Evolutionary conservation across 306 rosid genomes (phyloP).

Genomic region (Astragalus membranaceus): DNA sequence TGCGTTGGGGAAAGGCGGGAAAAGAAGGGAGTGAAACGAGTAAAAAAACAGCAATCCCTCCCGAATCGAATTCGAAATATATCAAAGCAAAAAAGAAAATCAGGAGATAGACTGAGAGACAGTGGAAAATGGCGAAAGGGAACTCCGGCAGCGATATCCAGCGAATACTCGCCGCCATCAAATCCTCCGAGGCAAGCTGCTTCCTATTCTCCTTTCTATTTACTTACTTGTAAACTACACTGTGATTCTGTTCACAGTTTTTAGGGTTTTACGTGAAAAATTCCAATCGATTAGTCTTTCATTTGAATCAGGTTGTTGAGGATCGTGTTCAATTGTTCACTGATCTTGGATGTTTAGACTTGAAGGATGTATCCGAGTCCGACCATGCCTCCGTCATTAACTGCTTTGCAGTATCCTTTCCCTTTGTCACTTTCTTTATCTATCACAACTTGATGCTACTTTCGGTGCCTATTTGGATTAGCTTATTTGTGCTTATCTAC

Average conservation of each 20-base stretch:
- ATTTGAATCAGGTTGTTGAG: slow-evolving; percentile 52
- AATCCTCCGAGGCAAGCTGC: slow-evolving; percentile 67
- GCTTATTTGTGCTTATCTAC: too few relatives aligned
- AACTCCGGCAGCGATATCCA: slow-evolving; percentile 40
- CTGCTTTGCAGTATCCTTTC: slow-evolving; percentile 62
- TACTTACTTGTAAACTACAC: neutral
- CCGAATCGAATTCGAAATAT: neutral
- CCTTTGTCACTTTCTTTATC: neutral
- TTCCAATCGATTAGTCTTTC: neutral
- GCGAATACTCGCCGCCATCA: slow-evolving; percentile 49
- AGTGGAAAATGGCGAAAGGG: slow-evolving; percentile 49
- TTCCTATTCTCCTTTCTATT: neutral
- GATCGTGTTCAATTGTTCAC: slow-evolving; percentile 49
- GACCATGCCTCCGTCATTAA: slow-evolving; percentile 41
- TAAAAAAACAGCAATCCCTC: neutral
- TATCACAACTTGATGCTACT: neutral
- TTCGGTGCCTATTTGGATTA: neutral
- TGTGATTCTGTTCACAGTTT: neutral
- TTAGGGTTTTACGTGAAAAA: slow-evolving; percentile 1
- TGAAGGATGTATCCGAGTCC: slow-evolving; percentile 40
- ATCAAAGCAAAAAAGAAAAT: neutral
- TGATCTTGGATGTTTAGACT: slow-evolving; percentile 41
- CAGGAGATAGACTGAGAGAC: neutral
- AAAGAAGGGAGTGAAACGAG: neutral
- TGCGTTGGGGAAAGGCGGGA: slow-evolving; percentile 20